Conservation (phyloP, 2,329 filamentous ascomycete genomes). For the Pyrenophora tritici-repentis region DNA sequence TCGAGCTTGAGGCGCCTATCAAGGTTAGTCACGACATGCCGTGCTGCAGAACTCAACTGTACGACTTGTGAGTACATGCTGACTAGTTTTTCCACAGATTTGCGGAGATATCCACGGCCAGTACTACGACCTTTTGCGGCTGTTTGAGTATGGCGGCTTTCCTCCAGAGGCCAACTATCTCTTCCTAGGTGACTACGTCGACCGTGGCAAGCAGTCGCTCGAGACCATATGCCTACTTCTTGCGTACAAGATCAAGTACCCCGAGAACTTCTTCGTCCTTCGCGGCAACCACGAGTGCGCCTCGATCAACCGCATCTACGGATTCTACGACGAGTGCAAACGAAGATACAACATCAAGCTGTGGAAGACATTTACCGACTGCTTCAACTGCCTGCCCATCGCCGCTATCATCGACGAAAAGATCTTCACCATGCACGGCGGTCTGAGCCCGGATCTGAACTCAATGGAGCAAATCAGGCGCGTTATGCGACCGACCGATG, state of each 20-base stretch:
- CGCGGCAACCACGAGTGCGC: conserved; percentile 97
- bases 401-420: conserved; percentile 99
- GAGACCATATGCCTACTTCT: conserved; percentile 86
- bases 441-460: conserved; percentile 94
- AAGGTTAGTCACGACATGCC: conserved; percentile 69
- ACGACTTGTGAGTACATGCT: conserved; percentile 12
- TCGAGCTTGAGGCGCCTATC: conserved; percentile 97
- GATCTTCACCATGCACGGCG: conserved; percentile 99
- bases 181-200: conserved; percentile 95
- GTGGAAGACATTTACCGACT: conserved; percentile 99
- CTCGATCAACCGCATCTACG: conserved; percentile 93
- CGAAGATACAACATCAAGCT: conserved; percentile 94
- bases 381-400: conserved; percentile 98
- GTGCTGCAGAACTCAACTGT: conserved; percentile 5
- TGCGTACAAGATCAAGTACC: conserved; percentile 96
- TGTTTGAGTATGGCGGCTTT: conserved; percentile 98
- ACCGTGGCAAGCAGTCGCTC: conserved; percentile 92
- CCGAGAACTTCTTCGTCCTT: conserved; percentile 95
- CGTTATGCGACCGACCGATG: conserved; percentile 98
- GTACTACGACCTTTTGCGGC: conserved; percentile 95
- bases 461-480: conserved; percentile 99
- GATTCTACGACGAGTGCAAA: conserved; percentile 99
- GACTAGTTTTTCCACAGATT: conserved; percentile 65
- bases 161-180: conserved; percentile 90
- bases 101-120: conserved; percentile 99